Evolutionary conservation across 2,329 filamentous ascomycete species (phyloP).

Genomic region (Talaromyces sp.): DNA sequence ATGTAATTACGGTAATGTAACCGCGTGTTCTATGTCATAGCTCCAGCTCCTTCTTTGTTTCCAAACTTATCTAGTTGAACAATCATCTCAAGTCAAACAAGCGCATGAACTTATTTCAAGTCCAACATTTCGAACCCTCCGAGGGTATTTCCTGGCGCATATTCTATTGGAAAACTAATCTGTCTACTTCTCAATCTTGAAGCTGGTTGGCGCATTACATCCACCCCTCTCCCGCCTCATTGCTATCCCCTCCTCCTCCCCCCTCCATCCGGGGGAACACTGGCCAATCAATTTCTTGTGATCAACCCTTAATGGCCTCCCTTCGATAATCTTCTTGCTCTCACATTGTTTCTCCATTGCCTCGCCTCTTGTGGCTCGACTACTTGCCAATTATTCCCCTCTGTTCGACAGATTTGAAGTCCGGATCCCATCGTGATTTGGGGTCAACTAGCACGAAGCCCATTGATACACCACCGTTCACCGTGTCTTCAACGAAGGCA

Average conservation of each 20-base stretch:
- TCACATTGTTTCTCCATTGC: neutral
- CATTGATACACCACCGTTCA: neutral
- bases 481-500: neutral
- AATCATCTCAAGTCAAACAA: neutral
- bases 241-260: conserved; percentile 14
- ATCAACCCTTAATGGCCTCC: neutral
- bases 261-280: neutral
- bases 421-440: too few relatives aligned
- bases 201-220: neutral
- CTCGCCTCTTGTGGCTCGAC: neutral
- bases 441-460: neutral
- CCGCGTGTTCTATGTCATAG: neutral
- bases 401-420: neutral
- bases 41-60: neutral
- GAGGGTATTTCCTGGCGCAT: neutral
- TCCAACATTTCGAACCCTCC: neutral
- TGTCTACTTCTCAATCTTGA: neutral
- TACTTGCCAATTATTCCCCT: neutral
- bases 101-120: too few relatives aligned
- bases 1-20: conserved; percentile 6
- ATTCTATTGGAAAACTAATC: neutral
- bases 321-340: neutral
- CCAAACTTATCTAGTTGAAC: neutral
- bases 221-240: conserved; percentile 6
- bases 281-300: conserved; percentile 5